Conservation (phyloP, 768 basidiomycete genomes). For the Phylloporus arenicola region DNA sequence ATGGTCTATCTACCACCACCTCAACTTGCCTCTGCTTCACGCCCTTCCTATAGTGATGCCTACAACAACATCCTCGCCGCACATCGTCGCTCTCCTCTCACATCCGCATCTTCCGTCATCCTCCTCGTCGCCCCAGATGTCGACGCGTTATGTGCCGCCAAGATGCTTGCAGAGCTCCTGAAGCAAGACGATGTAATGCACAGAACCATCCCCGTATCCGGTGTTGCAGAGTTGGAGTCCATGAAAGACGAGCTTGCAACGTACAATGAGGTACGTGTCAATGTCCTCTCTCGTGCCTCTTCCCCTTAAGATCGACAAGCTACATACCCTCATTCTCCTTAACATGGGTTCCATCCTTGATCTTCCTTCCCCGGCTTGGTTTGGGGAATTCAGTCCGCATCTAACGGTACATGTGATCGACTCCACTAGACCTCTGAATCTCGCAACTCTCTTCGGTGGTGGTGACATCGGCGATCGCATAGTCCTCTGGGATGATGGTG, state of each 20-base stretch:
- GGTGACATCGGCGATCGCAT: constrained; percentile 66
- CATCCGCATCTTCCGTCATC: constrained; percentile 78
- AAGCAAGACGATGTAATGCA: constrained; percentile 93
- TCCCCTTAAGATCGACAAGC: constrained; percentile 34
- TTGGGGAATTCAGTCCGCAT: constrained; percentile 60
- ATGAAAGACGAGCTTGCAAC: constrained; percentile 60
- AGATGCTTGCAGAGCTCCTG: constrained; percentile 85
- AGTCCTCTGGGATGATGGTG: constrained; percentile 91
- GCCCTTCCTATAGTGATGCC: constrained; percentile 65
- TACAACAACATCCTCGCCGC: constrained; percentile 68
- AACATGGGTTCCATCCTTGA: constrained; percentile 91
- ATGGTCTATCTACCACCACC: constrained; percentile 75
- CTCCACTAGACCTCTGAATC: constrained; percentile 83
- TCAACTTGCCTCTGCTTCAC: constrained; percentile 52
- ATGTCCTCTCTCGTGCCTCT: background rate
- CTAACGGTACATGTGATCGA: constrained; percentile 91
- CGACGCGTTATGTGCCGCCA: constrained; percentile 86
- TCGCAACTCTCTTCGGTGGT: constrained; percentile 76
- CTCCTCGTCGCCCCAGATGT: constrained; percentile 87
- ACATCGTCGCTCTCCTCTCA: constrained; percentile 66
- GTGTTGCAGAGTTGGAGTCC: constrained; percentile 67
- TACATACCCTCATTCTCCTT: constrained; percentile 85
- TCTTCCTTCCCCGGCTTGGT: constrained; percentile 67
- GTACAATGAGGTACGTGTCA: constrained; percentile 57
- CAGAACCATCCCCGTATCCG: constrained; percentile 83